Evolutionary conservation across 768 basidiomycete species (phyloP), one percentile per base, ranked within the genome.

Genomic region (Mycena leptocephala): DNA sequence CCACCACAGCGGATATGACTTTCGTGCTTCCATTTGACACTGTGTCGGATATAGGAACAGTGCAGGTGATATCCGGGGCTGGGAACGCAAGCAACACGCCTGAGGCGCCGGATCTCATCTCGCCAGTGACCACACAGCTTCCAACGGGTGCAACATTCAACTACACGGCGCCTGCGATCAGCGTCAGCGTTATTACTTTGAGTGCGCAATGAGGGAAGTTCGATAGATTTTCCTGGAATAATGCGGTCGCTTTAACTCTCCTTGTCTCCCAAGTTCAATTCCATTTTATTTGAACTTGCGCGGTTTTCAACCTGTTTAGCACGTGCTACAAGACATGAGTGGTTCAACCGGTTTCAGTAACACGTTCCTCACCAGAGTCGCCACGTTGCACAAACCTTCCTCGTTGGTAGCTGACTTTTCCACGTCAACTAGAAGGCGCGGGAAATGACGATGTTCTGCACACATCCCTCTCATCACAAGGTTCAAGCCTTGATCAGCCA

Each of bases 81-180:
- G 83, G 83, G 30, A 90, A 84, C 24, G 84, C 88, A 3, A 92
- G 90, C 81, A 94, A 94, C 81, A 90, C 89, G 7, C 92, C 92
- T 0, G 82, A 80, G 33, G 83, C 83, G 3, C 92, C 93, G 3
- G 82, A 89, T 63, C 78, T 84, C 18, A 83, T 92, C 53, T 85
- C 84, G 3, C 93, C 93, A 0, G 80, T 81, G 53, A 90, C 84
- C 2, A 87, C 82, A 66, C 83, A 80, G 13, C 88, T 92, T 79
- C 48, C 79, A 4, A 89, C 90, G n/a, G 89, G 89, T 7, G 84
- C 87, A 78, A 88, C 83, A 0, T 90, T 94, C 82, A 85, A 88
- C 24, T 93, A 89, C 82, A 90, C 86, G 3, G 92, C 91, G 11
- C 89, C 92, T 28, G 89, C 83, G 1, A 82, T 87, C 43, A 88